Evolutionary conservation across 768 basidiomycete species (phyloP), one percentile per base, ranked within the genome.

Genomic region (Udeniomyces megalosporus): DNA sequence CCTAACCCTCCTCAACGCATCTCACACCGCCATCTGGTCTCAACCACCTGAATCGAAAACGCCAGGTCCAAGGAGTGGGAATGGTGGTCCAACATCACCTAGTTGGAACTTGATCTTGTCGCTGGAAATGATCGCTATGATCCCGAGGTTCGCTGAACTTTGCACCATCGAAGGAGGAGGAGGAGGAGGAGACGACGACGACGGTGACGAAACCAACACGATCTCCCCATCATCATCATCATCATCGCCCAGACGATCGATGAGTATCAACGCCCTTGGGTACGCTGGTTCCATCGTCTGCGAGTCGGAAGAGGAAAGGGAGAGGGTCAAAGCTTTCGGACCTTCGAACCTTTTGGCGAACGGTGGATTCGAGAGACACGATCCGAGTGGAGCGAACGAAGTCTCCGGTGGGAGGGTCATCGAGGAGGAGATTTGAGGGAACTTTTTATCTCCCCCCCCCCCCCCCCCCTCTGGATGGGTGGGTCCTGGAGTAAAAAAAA

Each of bases 1-100:
- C 51, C 28, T 64, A 24, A 34, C 44, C 29, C 53, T 65, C 5
- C 62, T 63, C n/a, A 56, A 63, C 32, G 56, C 63, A 26, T 48
- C 58, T 6, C 63, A 65, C 45, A 22, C 29, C 42, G 45, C 48
- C 20, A 47, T 65, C 49, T 60, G 52, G 63, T 54, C 49, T 46
- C 54, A 51, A 44, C 31, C 31, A 24, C 51, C 8, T 34, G n/a
- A 15, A 15, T 47, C 29, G 17, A 15, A 31, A 17, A 54, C 45
- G 3, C 44, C 34, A 38, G 35, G 48, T 17, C 14, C n/a, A 15
- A 49, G 4, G 22, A 29, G 24, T 3, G 62, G 34, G 20, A n/a
- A n/a, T n/a, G 7, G 22, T 20, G 28, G 32, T 24, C 54, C 54
- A 17, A 34, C 32, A 32, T 32, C 58, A 12, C 26, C 58, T 10